These are phyloP conservation scores for Sporothrix variecibatus DNA, from an alignment of 2,329 filamentous ascomycete species.

Conservation along the genomic window DNA sequence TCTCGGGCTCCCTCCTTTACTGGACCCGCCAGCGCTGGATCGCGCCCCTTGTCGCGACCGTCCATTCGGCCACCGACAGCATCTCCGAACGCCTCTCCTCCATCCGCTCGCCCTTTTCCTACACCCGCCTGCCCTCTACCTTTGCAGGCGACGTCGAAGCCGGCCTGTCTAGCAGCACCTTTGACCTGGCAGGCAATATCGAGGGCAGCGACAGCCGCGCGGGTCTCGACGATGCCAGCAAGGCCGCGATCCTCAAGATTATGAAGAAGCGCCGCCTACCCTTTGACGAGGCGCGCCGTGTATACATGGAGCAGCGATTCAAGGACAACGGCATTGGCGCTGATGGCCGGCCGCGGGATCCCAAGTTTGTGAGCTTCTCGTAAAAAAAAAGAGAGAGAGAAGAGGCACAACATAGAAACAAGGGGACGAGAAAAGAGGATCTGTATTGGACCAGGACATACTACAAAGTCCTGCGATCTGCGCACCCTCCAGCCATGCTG, in stretches of 20 bases:
- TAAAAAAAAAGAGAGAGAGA: slow-evolving; percentile 45
- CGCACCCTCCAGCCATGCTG: background rate
- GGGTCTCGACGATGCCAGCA: slow-evolving; percentile 78
- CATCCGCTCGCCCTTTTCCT: slow-evolving; percentile 46
- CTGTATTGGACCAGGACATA: background rate
- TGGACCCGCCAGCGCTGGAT: slow-evolving; percentile 79
- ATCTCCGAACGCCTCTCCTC: slow-evolving; percentile 53
- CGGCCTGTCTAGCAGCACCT: slow-evolving; percentile 78
- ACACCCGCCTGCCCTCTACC: slow-evolving; percentile 77
- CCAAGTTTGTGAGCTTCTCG: slow-evolving; percentile 94
- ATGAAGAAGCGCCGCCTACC: slow-evolving; percentile 83
- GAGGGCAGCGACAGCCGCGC: slow-evolving; percentile 74
- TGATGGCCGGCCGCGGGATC: slow-evolving; percentile 85
- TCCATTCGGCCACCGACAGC: slow-evolving; percentile 32
- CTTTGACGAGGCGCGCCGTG: slow-evolving; percentile 88
- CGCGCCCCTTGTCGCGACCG: slow-evolving; percentile 60
- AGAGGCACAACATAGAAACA: background rate
- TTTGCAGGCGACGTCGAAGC: slow-evolving; percentile 87
- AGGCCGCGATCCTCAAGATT: slow-evolving; percentile 80
- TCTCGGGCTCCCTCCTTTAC: slow-evolving; percentile 75
- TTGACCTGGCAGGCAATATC: slow-evolving; percentile 81
- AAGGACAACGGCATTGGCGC: slow-evolving; percentile 83
- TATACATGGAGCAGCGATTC: slow-evolving; percentile 85
- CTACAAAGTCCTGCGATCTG: background rate
- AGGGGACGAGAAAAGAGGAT: background rate